Evolutionary conservation across 139 green algal species (phyloP).

Genomic region (Diplosphaera chodatii): DNA sequence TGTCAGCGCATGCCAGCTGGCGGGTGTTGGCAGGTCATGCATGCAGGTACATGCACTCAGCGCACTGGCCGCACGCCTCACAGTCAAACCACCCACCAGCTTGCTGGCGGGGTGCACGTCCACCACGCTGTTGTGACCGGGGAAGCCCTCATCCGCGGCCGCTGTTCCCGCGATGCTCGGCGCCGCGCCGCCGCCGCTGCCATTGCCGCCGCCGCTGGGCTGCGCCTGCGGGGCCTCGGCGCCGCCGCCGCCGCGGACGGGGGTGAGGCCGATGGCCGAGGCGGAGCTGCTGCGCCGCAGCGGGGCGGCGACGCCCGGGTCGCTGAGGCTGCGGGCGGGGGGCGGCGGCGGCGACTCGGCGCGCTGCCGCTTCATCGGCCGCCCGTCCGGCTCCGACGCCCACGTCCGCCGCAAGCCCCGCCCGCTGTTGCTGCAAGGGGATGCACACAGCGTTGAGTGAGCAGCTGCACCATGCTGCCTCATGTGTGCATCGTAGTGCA

Average conservation of each 20-base stretch:
- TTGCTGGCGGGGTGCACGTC: background rate
- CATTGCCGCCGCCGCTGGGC: no score
- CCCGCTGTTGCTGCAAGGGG: no score
- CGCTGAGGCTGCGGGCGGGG: background rate
- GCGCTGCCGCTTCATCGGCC: background rate
- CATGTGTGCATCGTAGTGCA: no score
- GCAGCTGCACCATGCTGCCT: no score
- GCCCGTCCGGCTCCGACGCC: background rate
- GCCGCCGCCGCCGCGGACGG: no score
- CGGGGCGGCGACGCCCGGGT: background rate
- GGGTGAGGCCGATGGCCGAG: background rate
- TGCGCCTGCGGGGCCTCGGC: no score
- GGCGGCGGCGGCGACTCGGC: background rate
- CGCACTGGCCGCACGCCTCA: no score
- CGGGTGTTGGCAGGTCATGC: no score
- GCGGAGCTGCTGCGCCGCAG: background rate
- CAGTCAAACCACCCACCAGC: background rate
- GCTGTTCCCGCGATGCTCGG: background rate
- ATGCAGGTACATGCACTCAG: no score
- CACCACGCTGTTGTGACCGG: background rate
- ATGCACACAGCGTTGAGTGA: no score
- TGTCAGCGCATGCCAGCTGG: no score
- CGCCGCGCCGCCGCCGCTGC: no score
- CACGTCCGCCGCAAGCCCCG: background rate
- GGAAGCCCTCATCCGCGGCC: background rate